Base-by-base conservation (phyloP, 495 filamentous ascomycete species). In the Penicillium cinerascens region DNA sequence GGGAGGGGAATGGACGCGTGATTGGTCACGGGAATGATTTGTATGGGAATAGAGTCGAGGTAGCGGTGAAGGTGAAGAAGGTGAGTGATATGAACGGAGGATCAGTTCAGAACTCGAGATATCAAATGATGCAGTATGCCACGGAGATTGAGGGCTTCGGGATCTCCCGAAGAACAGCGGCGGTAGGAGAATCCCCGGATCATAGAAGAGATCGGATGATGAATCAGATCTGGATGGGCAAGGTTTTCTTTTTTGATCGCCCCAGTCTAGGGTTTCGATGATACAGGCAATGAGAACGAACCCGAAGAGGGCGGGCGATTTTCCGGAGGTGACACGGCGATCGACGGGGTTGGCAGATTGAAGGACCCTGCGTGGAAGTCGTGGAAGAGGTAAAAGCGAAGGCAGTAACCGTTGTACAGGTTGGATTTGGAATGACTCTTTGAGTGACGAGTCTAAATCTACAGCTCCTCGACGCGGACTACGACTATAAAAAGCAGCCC, bases 251-350 rank as follows among this genome's bases (percentile, higher is more conserved):
- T 65, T 58, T 55, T 63, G 59, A 56, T 44, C 43, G 29, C 51
- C 48, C 11, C 29, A 10, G 29, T 33, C 29, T 27, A 38, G 16
- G 22, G 35, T 17, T 40, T 17, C 38, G 8, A 35, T 23, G 16
- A 2, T 33, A 2, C 27, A 49, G 49, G 52, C 49, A 56, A n/a
- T n/a, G n/a, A n/a, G n/a, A 61, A 62, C 54, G 37, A 59, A 50
- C 33, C 20, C 13, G 38, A 17, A 33, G 52, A 61, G 52, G 43
- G 23, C 39, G 39, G 18, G 40, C 20, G 56, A 63, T 53, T 55
- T 60, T 60, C 59, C 58, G 55, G 56, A 56, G 54, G 59, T 65
- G 41, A 29, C n/a, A 65, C 62, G 50, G 42, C 49, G 61, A 62
- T 59, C 55, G 51, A 50, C 55, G 49, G 50, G 52, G 51, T 51